Conservation (phyloP, 2,329 filamentous ascomycete species). For the Raffaelea albimanens region DNA sequence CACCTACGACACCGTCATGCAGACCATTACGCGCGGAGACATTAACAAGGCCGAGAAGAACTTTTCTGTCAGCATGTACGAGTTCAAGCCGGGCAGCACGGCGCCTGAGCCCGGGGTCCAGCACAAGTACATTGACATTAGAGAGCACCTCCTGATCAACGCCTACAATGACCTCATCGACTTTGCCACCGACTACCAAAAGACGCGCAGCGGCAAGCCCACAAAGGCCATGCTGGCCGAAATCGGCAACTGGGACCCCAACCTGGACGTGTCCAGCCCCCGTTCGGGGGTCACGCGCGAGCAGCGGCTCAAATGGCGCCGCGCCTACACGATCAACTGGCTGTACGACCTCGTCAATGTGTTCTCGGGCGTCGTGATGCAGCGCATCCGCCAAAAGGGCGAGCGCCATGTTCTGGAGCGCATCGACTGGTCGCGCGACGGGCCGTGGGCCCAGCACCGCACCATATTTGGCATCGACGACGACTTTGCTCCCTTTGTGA, state of each 20-base stretch:
- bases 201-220: constrained; percentile 33
- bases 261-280: constrained; percentile 24
- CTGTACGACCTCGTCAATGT: constrained; percentile 41
- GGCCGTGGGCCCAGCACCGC: constrained; percentile 26
- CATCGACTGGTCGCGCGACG: constrained; percentile 31
- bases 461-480: constrained; percentile 33
- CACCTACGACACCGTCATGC: constrained; percentile 30
- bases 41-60: neutral
- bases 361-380: constrained; percentile 29
- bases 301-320: constrained; percentile 34
- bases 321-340: constrained; percentile 39
- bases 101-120: constrained; percentile 12
- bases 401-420: constrained; percentile 23
- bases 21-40: constrained; percentile 5
- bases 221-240: constrained; percentile 31
- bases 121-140: constrained; percentile 23
- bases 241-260: constrained; percentile 31
- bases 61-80: neutral
- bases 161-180: constrained; percentile 31
- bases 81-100: constrained; percentile 9
- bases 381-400: constrained; percentile 24
- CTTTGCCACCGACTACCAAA: constrained; percentile 35
- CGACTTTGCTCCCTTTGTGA: constrained; percentile 34
- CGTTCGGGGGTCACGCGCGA: constrained; percentile 29
- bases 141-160: constrained; percentile 33